phyloP scores from a whole-genome alignment of 2,329 filamentous ascomycete genomes.

The Talaromyces sp. region DNA sequence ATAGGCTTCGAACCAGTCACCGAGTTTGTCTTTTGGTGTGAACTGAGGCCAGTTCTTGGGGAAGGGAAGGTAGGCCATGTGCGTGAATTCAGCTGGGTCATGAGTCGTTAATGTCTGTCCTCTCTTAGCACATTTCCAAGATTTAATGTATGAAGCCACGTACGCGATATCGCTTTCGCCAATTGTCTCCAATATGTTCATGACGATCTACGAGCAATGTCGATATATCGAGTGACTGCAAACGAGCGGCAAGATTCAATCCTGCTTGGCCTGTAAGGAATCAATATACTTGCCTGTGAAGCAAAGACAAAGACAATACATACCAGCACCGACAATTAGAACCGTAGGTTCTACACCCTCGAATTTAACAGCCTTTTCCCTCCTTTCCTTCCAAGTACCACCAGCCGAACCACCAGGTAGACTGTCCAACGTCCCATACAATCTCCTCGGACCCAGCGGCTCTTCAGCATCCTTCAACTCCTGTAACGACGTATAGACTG shows the following conservation, averaged over 20 bases:
- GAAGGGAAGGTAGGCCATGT: conserved; percentile 40
- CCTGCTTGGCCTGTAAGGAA: conserved; percentile 40
- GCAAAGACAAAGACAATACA: conserved; percentile 7
- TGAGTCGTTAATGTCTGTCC: conserved; percentile 38
- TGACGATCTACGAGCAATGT: conserved; percentile 46
- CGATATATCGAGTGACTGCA: conserved; percentile 39
- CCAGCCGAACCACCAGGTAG: conserved; percentile 31
- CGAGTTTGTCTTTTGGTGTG: conserved; percentile 47
- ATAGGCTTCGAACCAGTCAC: conserved; percentile 49
- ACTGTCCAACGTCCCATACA: conserved; percentile 33
- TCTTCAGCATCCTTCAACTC: conserved; percentile 36
- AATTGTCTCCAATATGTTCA: conserved; percentile 48
- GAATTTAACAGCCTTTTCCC: conserved; percentile 32
- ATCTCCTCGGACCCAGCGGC: conserved; percentile 30
- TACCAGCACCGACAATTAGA: conserved; percentile 42
- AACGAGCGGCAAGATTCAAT: conserved; percentile 40
- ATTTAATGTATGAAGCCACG: background rate
- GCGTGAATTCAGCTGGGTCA: conserved; percentile 40
- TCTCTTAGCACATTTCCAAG: background rate
- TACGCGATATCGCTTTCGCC: conserved; percentile 49
- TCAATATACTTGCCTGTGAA: background rate
- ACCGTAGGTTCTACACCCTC: conserved; percentile 34
- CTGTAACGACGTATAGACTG: conserved; percentile 38
- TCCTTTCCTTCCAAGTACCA: conserved; percentile 39
- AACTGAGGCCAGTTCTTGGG: conserved; percentile 43